Evolutionary conservation across 805 yeast genomes (phyloP), one percentile per base, ranked within the genome.

Genomic region (Scheffersomyces amazonensis): DNA sequence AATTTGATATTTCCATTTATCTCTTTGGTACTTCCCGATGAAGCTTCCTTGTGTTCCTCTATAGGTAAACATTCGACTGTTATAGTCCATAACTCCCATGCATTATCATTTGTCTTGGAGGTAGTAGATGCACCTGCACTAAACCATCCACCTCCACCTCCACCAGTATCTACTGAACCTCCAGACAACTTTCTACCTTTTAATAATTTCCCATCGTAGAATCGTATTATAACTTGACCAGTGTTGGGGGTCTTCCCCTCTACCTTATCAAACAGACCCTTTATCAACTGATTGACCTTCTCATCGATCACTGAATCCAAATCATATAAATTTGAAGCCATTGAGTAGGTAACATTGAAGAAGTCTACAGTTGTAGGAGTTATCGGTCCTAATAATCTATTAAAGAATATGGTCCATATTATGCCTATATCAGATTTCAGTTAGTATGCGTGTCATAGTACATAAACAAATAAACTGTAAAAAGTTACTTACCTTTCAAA

Each of bases 21-120:
- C 23, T 32, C 23, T 18, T 30, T 13, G 16, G 17, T 30, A 11
- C 27, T 29, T 19, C 16, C 32, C 5, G 41, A 17, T 32, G 34
- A 16, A 3, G 16, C 11, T 30, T 31, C 37, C n/a, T 21, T 18
- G 19, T 37, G 36, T 22, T 37, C 32, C 4, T 48, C 53, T 3
- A 55, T 40, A 6, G 76, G 67, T 20, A 75, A 55, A 6, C 79
- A 62, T 20, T 65, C 67, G 8, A 83, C 62, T 24, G 69, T 71
- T 32, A 86, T 56, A 4, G 65, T 56, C 95, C 95, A 86, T 16
- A 72, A 66, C 53, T 86, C 95, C 89, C 93, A 86, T 46, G 76
- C 63, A 17, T 59, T 56, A 13, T 36, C 39, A 31, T 9, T 24
- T 5, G 5, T 5, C 5, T 24, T 13, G 12, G 27, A 7, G 10